Base-by-base conservation (phyloP, 1,139 yeast species). In the Arxiozyma telluris region DNA sequence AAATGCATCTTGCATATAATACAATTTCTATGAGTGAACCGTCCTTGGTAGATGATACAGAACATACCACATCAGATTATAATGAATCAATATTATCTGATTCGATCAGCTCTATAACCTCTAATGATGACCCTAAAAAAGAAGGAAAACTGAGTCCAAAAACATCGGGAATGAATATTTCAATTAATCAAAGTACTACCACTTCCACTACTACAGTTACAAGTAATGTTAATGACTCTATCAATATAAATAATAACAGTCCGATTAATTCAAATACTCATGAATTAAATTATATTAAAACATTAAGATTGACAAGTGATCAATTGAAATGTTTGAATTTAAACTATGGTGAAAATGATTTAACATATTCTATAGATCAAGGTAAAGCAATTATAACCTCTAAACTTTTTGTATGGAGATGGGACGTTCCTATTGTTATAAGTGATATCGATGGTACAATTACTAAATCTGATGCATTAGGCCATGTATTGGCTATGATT, bases 371-470 rank as follows among this genome's bases (percentile, higher is more conserved):
- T 50, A 90, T 91, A 46, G 84, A 86, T 59, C 84, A 84, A 60
- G 95, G 96, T 43, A 84, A 82, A 58, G 89, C 98, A 0, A 77
- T 83, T 49, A 81, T 93, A 20, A 75, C 76, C 12, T 83, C 96
- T 0, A 81, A 85, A 60, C 75, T 94, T 56, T 93, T 78, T 65
- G 78, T 89, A 51, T 93, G 99, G 99, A 83, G 83, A 60, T 78
- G 85, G 60, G 77, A 82, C 55, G 84, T 86, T 0, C 98, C 98
- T 1, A 87, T 93, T 52, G 98, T 94, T 4, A 93, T 93, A 44
- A 89, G 97, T 11, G 99, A 94, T 72, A 93, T 94, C 57, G 99
- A 94, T 70, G 99, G 99, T 20, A 94, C 99, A 1, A 94, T 94
- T 60, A 94, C 99, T 30, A 90, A 90, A 69, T 89, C 97, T 0